Evolutionary conservation across 495 filamentous ascomycete genomes (phyloP).

Genomic region (Trypethelium eluteriae): DNA sequence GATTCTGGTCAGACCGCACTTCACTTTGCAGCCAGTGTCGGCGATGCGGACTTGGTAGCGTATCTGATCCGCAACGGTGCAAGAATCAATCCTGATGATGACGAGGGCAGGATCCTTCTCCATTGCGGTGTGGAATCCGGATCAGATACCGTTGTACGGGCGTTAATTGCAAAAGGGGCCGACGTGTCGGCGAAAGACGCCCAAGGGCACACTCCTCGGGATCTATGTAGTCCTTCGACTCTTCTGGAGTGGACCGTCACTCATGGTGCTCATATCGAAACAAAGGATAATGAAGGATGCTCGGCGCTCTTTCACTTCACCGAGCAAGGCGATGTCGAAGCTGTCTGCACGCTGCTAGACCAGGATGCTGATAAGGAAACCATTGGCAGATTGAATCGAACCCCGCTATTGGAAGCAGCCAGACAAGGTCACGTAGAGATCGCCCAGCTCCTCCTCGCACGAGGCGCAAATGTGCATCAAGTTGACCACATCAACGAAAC

Average conservation of each 20-base stretch:
- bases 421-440: neutral
- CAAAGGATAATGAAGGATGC: neutral
- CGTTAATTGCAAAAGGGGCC: neutral
- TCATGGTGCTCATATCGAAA: neutral
- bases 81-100: neutral
- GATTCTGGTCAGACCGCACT: neutral
- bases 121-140: neutral
- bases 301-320: neutral
- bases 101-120: neutral
- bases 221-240: neutral
- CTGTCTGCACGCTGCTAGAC: neutral
- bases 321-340: neutral
- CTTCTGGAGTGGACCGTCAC: neutral
- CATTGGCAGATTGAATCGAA: neutral
- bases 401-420: neutral
- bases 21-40: neutral
- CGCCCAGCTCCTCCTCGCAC: conserved; percentile 10
- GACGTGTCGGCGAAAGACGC: neutral
- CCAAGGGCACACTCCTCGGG: neutral
- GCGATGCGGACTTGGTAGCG: neutral
- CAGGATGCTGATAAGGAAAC: neutral
- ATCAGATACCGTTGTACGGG: neutral
- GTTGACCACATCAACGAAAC: conserved; percentile 15
- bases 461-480: conserved; percentile 14
- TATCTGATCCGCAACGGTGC: neutral